phyloP scores from a whole-genome alignment of 768 basidiomycete genomes.

The Cystofilobasidium ferigula region DNA sequence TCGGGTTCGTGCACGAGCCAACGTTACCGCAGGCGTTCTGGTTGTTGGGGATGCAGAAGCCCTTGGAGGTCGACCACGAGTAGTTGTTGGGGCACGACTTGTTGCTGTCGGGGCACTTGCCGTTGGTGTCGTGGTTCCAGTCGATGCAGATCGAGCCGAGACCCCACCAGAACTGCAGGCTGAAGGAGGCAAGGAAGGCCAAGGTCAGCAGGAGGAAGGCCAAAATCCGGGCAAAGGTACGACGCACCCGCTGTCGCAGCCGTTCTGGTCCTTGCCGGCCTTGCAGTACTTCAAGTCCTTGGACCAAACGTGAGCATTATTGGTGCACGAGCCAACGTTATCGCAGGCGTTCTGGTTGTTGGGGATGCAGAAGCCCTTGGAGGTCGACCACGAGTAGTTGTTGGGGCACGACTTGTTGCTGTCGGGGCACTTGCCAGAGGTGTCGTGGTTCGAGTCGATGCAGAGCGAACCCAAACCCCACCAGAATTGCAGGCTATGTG shows the following conservation, averaged over 20 bases:
- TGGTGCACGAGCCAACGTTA: slow-evolving; percentile 2
- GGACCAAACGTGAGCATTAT: not conserved
- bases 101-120: not conserved
- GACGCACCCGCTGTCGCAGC: not conserved
- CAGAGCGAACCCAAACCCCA: not conserved
- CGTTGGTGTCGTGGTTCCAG: not conserved
- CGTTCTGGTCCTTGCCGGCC: not conserved
- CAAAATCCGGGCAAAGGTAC: not conserved
- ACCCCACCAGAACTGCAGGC: not conserved
- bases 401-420: slow-evolving; percentile 5
- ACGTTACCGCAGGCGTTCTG: slow-evolving; percentile 2
- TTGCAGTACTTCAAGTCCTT: not conserved
- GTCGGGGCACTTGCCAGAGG: not conserved
- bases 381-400: slow-evolving; percentile 9
- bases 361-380: slow-evolving; percentile 14
- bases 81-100: slow-evolving; percentile 10
- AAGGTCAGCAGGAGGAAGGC: not conserved
- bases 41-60: slow-evolving; percentile 16
- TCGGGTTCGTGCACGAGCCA: slow-evolving; percentile 1
- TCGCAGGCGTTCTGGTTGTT: slow-evolving; percentile 8
- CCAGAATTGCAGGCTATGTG: too few relatives aligned
- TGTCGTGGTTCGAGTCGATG: slow-evolving; percentile 3
- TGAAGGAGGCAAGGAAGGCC: not conserved
- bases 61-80: not conserved
- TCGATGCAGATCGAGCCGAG: slow-evolving; percentile 2